These are phyloP conservation scores for Inga laurina DNA, from an alignment of 306 rosid genomes.

Conservation along the genomic window DNA sequence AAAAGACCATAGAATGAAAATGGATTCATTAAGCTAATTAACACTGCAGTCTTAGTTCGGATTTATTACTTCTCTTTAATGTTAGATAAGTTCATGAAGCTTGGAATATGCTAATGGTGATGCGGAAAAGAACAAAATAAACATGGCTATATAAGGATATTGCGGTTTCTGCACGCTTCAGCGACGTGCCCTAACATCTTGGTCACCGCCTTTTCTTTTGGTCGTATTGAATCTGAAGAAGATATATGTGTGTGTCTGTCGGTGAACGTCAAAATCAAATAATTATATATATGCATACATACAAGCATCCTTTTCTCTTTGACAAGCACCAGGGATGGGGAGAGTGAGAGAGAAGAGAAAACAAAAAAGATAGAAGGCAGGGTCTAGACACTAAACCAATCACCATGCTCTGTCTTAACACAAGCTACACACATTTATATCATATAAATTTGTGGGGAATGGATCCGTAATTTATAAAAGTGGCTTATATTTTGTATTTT, in stretches of 20 bases:
- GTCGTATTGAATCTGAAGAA: neutral
- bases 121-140: neutral
- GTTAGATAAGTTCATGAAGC: neutral
- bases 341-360: too few relatives aligned
- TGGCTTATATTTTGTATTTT: neutral
- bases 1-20: neutral
- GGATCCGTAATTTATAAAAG: neutral
- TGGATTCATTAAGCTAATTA: neutral
- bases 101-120: neutral
- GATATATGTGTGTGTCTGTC: neutral
- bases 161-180: slow-evolving; percentile 8
- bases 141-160: neutral
- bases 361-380: neutral
- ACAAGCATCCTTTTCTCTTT: neutral
- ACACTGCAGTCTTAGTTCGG: neutral
- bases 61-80: neutral
- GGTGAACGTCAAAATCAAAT: neutral
- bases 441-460: neutral
- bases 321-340: neutral
- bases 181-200: neutral
- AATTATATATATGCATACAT: neutral
- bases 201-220: slow-evolving; percentile 16
- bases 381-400: neutral
- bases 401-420: neutral
- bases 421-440: neutral